Evolutionary conservation across 352 stramenopile genomes (phyloP).

Genomic region (Phytophthora kernoviae): DNA sequence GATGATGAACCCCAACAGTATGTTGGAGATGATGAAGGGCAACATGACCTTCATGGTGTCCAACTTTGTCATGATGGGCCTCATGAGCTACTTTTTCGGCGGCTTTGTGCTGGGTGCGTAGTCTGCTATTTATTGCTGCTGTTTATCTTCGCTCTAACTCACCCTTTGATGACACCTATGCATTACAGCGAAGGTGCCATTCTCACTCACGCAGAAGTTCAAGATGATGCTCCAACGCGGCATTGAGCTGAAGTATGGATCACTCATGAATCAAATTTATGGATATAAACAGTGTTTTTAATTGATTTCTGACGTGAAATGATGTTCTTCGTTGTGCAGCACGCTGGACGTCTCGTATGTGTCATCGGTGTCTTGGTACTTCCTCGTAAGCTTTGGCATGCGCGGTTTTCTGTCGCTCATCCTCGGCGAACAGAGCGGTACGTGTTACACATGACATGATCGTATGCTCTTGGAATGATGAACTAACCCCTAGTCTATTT

Average conservation of each 20-base stretch:
- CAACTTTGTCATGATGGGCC: constrained; percentile 99
- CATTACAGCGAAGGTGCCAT: constrained; percentile 94
- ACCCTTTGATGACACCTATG: neutral
- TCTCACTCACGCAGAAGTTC: constrained; percentile 97
- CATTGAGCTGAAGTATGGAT: constrained; percentile 91
- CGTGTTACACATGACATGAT: constrained; percentile 4
- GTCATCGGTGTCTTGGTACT: constrained; percentile 98
- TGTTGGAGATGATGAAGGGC: constrained; percentile 99
- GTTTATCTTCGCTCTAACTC: neutral
- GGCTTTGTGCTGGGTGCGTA: constrained; percentile 95
- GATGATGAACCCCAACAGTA: constrained; percentile 96
- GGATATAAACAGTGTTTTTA: neutral
- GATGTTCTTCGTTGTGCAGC: constrained; percentile 30
- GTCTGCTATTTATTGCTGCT: neutral
- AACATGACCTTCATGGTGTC: constrained; percentile 99
- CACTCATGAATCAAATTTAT: neutral
- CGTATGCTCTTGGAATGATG: neutral
- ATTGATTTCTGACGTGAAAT: constrained; percentile 7
- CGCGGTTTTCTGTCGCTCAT: constrained; percentile 96
- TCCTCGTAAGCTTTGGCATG: constrained; percentile 99
- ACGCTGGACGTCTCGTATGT: constrained; percentile 99
- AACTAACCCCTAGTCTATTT: constrained; percentile 7
- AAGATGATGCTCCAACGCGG: constrained; percentile 98
- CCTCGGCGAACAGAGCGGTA: constrained; percentile 91
- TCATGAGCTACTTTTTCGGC: constrained; percentile 98